Evolutionary conservation across 2,329 filamentous ascomycete species (phyloP), one percentile per base, ranked within the genome.

Genomic region (Fusarium staphyleae): DNA sequence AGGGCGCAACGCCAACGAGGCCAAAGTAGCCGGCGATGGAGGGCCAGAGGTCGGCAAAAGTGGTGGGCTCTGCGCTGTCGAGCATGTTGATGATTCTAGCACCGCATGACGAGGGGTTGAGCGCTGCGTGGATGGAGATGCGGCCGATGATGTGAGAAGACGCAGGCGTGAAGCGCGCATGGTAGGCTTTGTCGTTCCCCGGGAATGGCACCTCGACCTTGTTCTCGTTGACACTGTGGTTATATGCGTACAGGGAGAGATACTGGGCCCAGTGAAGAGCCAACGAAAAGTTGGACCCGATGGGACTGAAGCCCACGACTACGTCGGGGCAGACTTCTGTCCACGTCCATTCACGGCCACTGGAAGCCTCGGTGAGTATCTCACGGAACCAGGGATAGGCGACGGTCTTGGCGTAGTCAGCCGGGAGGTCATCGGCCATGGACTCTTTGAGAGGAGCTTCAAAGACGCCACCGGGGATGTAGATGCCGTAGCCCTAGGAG

Each of bases 231-330:
- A 60, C 44, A 0, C 62, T 58, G 32, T 73, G 63, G 4, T 69
- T 71, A 30, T 66, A 45, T 1, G 69, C 68, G 34, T 72, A 75
- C 1, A 75, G 58, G 5, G 72, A 74, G 1, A 76, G 67, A 28
- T 74, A 76, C 51, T 74, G 72, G 1, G 69, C 72, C 74, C 73
- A 77, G 57, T 76, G 73, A 2, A 75, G 63, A 0, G 73, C 72
- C 3, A 77, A 61, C 0, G 66, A 70, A 42, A 66, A 75, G 7
- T 65, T 67, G 1, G 71, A 75, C 4, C 73, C 73, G 18, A 74
- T 72, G 3, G 74, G 74, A 2, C 70, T 74, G 50, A 76, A 76
- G 2, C 74, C 74, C 9, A 76, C 64, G 14, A 75, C 68, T 1
- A 59, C 69, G 42, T 76, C 74, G 1, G 72, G 73, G 22, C 73